Conservation (phyloP, 805 yeast genomes). For the Priceomyces melissophilus region DNA sequence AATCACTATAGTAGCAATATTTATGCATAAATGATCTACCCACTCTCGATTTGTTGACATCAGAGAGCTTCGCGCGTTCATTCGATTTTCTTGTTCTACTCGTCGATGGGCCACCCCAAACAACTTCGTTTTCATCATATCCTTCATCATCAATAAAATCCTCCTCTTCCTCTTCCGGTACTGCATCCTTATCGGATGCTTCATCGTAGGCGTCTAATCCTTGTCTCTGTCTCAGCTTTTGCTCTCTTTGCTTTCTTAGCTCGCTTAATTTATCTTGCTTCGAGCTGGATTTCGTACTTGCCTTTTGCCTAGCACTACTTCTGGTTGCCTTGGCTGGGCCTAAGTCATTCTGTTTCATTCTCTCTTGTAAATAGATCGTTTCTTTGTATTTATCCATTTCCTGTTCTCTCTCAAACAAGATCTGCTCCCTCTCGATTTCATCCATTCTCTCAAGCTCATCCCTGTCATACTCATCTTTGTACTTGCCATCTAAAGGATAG, state of each 20-base stretch:
- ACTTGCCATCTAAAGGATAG: conserved; percentile 91
- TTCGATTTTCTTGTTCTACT: conserved; percentile 20
- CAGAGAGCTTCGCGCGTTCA: conserved; percentile 52
- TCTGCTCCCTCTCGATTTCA: conserved; percentile 88
- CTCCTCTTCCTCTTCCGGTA: conserved; percentile 43
- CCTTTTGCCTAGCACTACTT: conserved; percentile 33
- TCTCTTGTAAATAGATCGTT: conserved; percentile 74
- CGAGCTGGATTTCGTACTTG: conserved; percentile 27
- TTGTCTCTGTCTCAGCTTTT: conserved; percentile 44
- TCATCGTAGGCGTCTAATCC: conserved; percentile 37
- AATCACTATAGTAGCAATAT: conserved; percentile 79
- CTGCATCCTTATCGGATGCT: conserved; percentile 37
- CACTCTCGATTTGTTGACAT: conserved; percentile 68
- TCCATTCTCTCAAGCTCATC: conserved; percentile 66
- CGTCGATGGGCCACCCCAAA: conserved; percentile 29
- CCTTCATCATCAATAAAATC: conserved; percentile 40
- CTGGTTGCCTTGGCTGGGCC: conserved; percentile 29
- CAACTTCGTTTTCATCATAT: conserved; percentile 31
- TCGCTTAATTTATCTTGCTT: conserved; percentile 62
- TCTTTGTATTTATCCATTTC: conserved; percentile 87
- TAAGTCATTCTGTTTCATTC: conserved; percentile 58
- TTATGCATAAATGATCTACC: conserved; percentile 76
- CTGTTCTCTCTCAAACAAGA: conserved; percentile 88
- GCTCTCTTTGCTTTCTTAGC: conserved; percentile 72
- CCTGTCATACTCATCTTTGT: conserved; percentile 77